Evolutionary conservation across 805 yeast species (phyloP), one percentile per base, ranked within the genome.

Genomic region (Wickerhamomyces hampshirensis): DNA sequence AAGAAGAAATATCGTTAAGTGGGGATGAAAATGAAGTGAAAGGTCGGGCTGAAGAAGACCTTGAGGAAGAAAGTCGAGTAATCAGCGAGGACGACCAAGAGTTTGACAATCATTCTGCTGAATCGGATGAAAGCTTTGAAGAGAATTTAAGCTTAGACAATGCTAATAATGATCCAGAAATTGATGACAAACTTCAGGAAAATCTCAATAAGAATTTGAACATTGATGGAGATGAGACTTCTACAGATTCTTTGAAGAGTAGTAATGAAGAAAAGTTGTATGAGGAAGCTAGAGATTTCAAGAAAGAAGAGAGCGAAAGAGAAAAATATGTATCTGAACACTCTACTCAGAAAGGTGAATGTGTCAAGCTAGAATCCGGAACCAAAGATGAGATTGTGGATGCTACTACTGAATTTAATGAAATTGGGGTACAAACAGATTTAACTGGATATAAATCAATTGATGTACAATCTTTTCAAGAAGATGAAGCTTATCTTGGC

Each of bases 401-500:
- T 12, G 47, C 40, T 4, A 16, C 18, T 8, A 19, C 34, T 2
- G 23, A 27, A 12, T 13, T 11, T 13, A 16, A 26, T 23, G 39
- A 33, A 1, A 15, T 29, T 10, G 26, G 28, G 2, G 14, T 43
- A 2, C 54, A 52, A 38, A 49, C 55, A 2, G 53, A 48, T 3
- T 32, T 39, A 3, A 24, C 38, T 8, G 29, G 28, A 8, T 18
- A 13, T 6, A 23, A 23, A 11, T 28, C 40, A 5, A 26, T 51
- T 13, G 35, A 26, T 2, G 12, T 35, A 5, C 34, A 46, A 17
- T 31, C 63, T 1, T 63, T 65, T 44, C 63, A 58, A 26, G 37
- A 52, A 28, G 68, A 64, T 31, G 63, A 62, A 32, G 42, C 40
- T 6, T 55, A 59, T 33, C 34, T 53, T 10, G 65, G 55, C 2